These are phyloP conservation scores for Fraxinus ornus DNA, from an alignment of 305 asterid genomes.

Conservation along the genomic window DNA sequence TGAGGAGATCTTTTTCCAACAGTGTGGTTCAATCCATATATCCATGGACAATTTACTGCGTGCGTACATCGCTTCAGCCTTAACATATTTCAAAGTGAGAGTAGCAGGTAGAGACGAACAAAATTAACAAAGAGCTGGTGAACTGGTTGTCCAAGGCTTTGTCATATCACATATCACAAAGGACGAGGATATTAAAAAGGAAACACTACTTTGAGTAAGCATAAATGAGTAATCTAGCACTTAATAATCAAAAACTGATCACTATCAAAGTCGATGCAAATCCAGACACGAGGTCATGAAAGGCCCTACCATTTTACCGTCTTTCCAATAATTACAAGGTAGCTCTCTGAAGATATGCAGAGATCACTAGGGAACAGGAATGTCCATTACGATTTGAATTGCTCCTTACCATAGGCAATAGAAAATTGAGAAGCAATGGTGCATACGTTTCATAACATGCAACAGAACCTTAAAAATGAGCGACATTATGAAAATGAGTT, in stretches of 20 bases:
- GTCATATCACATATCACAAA: neutral
- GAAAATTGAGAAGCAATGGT: neutral
- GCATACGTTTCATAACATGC: neutral
- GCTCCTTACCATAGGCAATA: neutral
- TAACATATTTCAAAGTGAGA: conserved; percentile 1
- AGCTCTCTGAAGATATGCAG: neutral
- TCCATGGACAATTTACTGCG: conserved; percentile 5
- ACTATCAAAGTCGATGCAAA: neutral
- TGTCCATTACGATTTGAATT: neutral
- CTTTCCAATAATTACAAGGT: neutral
- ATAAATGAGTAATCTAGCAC: neutral
- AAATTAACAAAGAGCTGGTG: conserved; percentile 15
- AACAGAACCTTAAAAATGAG: neutral
- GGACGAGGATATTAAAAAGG: neutral
- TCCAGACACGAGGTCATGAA: neutral
- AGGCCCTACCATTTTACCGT: neutral
- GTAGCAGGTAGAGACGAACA: neutral
- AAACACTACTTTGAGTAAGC: neutral
- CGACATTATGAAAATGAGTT: neutral
- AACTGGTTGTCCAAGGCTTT: conserved; percentile 14
- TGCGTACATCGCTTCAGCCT: neutral
- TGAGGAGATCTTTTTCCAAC: neutral
- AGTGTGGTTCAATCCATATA: neutral
- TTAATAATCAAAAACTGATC: neutral
- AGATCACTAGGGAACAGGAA: neutral